These are phyloP conservation scores for Saussurea involucrata DNA, from an alignment of 129 eudicot genomes.

Conservation along the genomic window DNA sequence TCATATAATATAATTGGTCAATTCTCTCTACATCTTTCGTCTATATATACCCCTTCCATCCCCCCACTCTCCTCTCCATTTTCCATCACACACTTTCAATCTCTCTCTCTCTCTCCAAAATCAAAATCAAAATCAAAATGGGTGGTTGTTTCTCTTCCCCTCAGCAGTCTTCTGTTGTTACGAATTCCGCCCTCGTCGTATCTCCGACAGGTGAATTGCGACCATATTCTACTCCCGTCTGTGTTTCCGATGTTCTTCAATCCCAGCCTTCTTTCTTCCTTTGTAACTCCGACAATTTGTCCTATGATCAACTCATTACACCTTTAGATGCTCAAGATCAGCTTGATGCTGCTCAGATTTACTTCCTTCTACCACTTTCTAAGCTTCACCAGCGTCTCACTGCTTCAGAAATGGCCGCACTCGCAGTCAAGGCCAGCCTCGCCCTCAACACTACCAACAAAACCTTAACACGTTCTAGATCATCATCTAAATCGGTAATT, in stretches of 20 bases:
- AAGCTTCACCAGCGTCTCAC: constrained; percentile 43
- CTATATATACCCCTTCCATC: background rate
- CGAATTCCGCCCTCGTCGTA: constrained; percentile 18
- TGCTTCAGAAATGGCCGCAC: constrained; percentile 78
- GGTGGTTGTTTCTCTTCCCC: constrained; percentile 30
- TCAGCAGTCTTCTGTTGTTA: background rate
- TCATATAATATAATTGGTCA: background rate
- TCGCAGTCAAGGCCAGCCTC: constrained; percentile 72
- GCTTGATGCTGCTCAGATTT: constrained; percentile 59
- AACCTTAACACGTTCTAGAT: background rate
- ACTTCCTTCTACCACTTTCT: constrained; percentile 44
- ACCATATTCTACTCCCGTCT: constrained; percentile 30
- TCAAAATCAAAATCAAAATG: background rate
- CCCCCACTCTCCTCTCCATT: background rate
- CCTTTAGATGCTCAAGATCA: constrained; percentile 25
- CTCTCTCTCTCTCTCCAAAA: background rate
- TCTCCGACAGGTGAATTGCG: constrained; percentile 32
- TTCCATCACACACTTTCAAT: background rate
- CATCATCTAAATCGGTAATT: background rate
- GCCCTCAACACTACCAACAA: constrained; percentile 34
- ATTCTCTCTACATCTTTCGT: background rate
- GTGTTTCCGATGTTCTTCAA: constrained; percentile 35
- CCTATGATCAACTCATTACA: constrained; percentile 48
- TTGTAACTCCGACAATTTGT: constrained; percentile 61
- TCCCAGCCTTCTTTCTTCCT: constrained; percentile 31